These are phyloP conservation scores for Glutinoglossum americanum DNA, from an alignment of 495 filamentous ascomycete genomes.

Conservation along the genomic window DNA sequence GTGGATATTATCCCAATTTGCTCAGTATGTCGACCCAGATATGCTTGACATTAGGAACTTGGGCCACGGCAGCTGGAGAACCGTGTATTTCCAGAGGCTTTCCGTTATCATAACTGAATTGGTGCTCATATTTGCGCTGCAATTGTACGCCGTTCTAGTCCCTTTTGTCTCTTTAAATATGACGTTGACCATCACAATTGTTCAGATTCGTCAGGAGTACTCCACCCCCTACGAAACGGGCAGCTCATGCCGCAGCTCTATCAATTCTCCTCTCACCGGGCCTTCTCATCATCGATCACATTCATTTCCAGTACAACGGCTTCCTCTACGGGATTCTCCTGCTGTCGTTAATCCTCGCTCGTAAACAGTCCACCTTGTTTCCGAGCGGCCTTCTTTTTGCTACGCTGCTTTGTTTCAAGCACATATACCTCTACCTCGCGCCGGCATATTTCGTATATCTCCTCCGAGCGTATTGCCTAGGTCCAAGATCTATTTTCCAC, in stretches of 20 bases:
- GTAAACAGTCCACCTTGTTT: constrained; percentile 55
- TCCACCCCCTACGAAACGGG: constrained; percentile 38
- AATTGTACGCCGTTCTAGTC: constrained; percentile 30
- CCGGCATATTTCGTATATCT: constrained; percentile 93
- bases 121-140: constrained; percentile 63
- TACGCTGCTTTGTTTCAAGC: constrained; percentile 73
- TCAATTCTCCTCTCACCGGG: constrained; percentile 84
- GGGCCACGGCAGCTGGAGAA: constrained; percentile 72
- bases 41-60: constrained; percentile 72
- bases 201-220: constrained; percentile 49
- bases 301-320: constrained; percentile 98
- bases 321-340: constrained; percentile 82
- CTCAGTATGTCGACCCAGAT: constrained; percentile 49
- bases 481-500: constrained; percentile 49
- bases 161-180: not conserved
- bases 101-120: constrained; percentile 80
- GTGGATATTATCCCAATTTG: constrained; percentile 72
- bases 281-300: constrained; percentile 91
- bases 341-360: constrained; percentile 61
- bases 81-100: constrained; percentile 74
- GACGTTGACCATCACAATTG: not conserved
- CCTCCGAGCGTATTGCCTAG: constrained; percentile 72
- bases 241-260: constrained; percentile 69
- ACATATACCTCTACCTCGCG: constrained; percentile 93
- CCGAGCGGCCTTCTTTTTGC: constrained; percentile 67